Evolutionary conservation across 2,329 filamentous ascomycete species (phyloP).

Genomic region (Colletotrichum phormii): DNA sequence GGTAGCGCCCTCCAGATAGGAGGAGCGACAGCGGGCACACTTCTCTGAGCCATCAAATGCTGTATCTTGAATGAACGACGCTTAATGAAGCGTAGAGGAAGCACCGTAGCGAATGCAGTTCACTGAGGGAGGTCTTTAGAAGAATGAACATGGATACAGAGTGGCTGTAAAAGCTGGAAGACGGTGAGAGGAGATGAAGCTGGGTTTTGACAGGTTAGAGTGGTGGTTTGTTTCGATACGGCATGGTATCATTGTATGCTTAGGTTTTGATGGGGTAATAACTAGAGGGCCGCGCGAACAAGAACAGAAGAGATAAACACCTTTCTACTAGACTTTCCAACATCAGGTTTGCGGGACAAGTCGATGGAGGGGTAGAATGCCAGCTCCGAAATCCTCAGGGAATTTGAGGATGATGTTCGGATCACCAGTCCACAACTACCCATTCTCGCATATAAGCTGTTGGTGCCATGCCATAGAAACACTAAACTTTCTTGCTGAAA

Average conservation of each 20-base stretch:
- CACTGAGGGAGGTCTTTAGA: background rate
- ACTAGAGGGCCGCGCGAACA: background rate
- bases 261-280: background rate
- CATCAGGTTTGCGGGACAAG: background rate
- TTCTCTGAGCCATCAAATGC: background rate
- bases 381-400: background rate
- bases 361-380: background rate
- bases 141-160: background rate
- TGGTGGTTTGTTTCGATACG: background rate
- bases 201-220: background rate
- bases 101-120: background rate
- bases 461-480: background rate
- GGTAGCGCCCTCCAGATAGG: background rate
- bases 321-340: background rate
- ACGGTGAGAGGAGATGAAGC: background rate
- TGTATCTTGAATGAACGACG: background rate
- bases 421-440: background rate
- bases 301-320: background rate
- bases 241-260: background rate
- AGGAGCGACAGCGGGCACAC: too few relatives aligned
- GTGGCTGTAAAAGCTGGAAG: background rate
- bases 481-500: background rate
- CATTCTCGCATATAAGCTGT: background rate
- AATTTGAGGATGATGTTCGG: background rate
- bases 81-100: background rate